Base-by-base conservation (phyloP, 1,139 yeast species). In the Nadsonia starkeyi-henricii region DNA sequence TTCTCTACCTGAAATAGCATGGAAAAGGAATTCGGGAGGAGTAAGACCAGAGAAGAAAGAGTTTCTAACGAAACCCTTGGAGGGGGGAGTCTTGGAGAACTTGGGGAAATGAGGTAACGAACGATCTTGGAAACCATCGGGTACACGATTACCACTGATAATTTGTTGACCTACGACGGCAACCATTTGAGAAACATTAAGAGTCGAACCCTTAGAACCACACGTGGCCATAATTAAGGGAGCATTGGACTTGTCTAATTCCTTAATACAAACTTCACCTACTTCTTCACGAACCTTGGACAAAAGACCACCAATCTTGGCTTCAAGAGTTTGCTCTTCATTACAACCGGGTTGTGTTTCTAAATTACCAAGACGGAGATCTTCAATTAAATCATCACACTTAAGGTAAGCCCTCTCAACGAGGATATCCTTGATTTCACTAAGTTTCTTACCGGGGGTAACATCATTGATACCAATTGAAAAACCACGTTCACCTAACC, bases 1-100 rank as follows among this genome's bases (percentile, higher is more conserved):
- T 73, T 91, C 99, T 77, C 99, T 86, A 76, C 99, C 99, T 60
- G 98, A 97, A 98, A 93, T 93, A 49, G 98, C 98, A 66, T 93
- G 99, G 83, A 91, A 91, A 65, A 93, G 91, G 67, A 93, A 93
- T 67, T 93, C 98, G 68, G 91, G 98, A 42, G 99, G 99, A 17
- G 98, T 91, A 62, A 93, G 75, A 43, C 99, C 99, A 74, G 98
- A 81, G 62, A 91, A 75, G 62, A 91, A 93, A 13, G 98, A 93
- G 62, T 93, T 93, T 67, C 91, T 98, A 56, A 93, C 95, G 60
- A 93, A 93, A 55, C 99, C 99, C 64, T 88, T 86, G 2, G 96
- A 88, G 68, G 91, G 98, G 30, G 98, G 97, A 50, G 96, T 85
- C 65, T 91, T 91, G 65, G 91, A 98, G 69, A 93, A 98, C 66